Conservation (phyloP, 1,139 yeast genomes). For the Blastobotrys persicus region DNA sequence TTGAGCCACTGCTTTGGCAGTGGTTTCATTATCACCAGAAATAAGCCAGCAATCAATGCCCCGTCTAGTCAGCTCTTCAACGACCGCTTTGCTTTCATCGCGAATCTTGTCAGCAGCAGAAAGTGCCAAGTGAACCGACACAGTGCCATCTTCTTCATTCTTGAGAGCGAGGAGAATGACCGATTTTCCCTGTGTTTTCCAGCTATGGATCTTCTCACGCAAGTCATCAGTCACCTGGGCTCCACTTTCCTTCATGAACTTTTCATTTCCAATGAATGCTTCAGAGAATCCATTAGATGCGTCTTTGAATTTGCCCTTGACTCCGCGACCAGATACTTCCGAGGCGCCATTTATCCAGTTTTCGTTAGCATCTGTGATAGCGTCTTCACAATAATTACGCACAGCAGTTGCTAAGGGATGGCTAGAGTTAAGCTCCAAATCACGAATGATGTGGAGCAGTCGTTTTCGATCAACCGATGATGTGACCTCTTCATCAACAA, state of each 20-base stretch:
- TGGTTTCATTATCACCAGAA: slow-evolving; percentile 63
- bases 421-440: slow-evolving; percentile 61
- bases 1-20: slow-evolving; percentile 66
- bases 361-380: slow-evolving; percentile 13
- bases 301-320: slow-evolving; percentile 44
- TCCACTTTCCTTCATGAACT: slow-evolving; percentile 48
- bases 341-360: slow-evolving; percentile 32
- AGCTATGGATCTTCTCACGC: slow-evolving; percentile 41
- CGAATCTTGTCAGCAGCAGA: slow-evolving; percentile 67
- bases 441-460: slow-evolving; percentile 51
- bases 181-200: slow-evolving; percentile 67
- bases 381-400: slow-evolving; percentile 42
- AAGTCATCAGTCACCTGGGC: slow-evolving; percentile 35
- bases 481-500: slow-evolving; percentile 48
- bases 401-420: slow-evolving; percentile 71
- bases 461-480: slow-evolving; percentile 23
- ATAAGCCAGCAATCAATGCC: slow-evolving; percentile 69
- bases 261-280: slow-evolving; percentile 66
- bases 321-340: slow-evolving; percentile 57
- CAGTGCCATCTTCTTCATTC: slow-evolving; percentile 35
- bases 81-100: slow-evolving; percentile 56
- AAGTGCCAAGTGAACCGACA: slow-evolving; percentile 47
- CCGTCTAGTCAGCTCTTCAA: slow-evolving; percentile 44
- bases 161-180: slow-evolving; percentile 55
- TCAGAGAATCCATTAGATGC: slow-evolving; percentile 27